phyloP scores from a whole-genome alignment of 2,329 filamentous ascomycete species.

The Lachnellula hyalina region DNA sequence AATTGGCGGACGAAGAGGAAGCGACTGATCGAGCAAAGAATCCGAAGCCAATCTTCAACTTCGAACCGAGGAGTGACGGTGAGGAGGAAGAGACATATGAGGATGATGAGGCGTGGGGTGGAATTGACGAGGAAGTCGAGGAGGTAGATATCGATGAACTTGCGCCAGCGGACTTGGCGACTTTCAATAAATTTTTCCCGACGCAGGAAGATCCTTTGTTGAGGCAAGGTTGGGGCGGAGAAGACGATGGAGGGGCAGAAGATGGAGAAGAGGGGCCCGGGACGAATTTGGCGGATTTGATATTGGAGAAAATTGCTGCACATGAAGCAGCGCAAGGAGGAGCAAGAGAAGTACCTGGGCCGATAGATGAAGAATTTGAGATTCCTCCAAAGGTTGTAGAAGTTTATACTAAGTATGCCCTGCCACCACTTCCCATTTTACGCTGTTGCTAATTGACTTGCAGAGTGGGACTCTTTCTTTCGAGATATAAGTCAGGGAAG shows the following conservation, averaged over 20 bases:
- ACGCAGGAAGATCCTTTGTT: constrained; percentile 48
- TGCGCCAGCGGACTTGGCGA: constrained; percentile 81
- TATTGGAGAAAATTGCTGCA: constrained; percentile 87
- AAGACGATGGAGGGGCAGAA: constrained; percentile 34
- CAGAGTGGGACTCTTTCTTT: constrained; percentile 80
- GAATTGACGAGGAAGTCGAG: constrained; percentile 68
- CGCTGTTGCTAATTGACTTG: constrained; percentile 7
- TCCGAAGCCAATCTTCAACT: constrained; percentile 66
- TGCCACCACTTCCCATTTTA: not conserved
- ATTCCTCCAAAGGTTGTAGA: constrained; percentile 88
- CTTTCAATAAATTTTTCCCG: constrained; percentile 86
- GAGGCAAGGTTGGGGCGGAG: constrained; percentile 28
- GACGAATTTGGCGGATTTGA: constrained; percentile 86
- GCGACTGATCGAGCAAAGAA: constrained; percentile 39
- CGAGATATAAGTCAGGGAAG: constrained; percentile 92
- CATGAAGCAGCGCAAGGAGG: constrained; percentile 63
- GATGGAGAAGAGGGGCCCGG: constrained; percentile 43
- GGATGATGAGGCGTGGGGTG: constrained; percentile 64
- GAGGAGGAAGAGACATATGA: constrained; percentile 47
- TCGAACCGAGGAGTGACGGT: constrained; percentile 67
- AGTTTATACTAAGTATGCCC: constrained; percentile 75
- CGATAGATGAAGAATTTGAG: constrained; percentile 72
- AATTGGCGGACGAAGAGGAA: constrained; percentile 78
- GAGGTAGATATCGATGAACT: constrained; percentile 59
- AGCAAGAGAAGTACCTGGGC: constrained; percentile 30